Evolutionary conservation across 768 basidiomycete genomes (phyloP).

Genomic region (Panaeolus papilionaceus): DNA sequence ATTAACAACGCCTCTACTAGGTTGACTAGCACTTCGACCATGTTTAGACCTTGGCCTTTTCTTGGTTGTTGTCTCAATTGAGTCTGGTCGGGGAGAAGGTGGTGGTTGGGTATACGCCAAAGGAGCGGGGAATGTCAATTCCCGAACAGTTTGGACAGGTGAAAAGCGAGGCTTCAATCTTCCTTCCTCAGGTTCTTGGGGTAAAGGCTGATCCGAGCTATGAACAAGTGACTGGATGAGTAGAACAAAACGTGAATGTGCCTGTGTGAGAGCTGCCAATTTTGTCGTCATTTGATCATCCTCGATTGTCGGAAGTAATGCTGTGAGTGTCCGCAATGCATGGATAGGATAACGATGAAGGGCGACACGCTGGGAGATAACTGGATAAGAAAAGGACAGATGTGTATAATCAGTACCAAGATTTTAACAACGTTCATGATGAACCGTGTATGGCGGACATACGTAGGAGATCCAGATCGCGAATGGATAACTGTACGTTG

Average conservation of each 20-base stretch:
- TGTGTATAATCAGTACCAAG: constrained; percentile 21
- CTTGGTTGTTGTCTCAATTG: constrained; percentile 23
- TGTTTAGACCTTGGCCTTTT: constrained; percentile 22
- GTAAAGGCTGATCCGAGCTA: constrained; percentile 56
- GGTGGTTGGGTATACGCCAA: constrained; percentile 50
- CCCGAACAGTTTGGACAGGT: constrained; percentile 45
- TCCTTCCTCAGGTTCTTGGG: constrained; percentile 51
- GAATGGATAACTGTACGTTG: constrained; percentile 57
- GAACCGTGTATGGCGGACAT: constrained; percentile 37
- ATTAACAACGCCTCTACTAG: constrained; percentile 17
- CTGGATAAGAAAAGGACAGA: constrained; percentile 40
- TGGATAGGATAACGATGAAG: constrained; percentile 77
- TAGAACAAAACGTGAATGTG: constrained; percentile 79
- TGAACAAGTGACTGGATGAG: constrained; percentile 76
- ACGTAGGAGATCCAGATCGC: constrained; percentile 72
- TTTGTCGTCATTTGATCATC: constrained; percentile 41
- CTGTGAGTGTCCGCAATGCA: constrained; percentile 59
- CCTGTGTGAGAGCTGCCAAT: constrained; percentile 56
- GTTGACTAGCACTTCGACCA: constrained; percentile 14
- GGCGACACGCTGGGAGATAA: constrained; percentile 66
- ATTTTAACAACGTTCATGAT: constrained; percentile 22
- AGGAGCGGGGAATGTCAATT: constrained; percentile 79
- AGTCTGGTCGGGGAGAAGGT: constrained; percentile 10
- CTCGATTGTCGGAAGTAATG: constrained; percentile 37
- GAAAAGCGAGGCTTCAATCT: constrained; percentile 37